Evolutionary conservation across 2,329 filamentous ascomycete species (phyloP).

Genomic region (Pseudocercospora musae): DNA sequence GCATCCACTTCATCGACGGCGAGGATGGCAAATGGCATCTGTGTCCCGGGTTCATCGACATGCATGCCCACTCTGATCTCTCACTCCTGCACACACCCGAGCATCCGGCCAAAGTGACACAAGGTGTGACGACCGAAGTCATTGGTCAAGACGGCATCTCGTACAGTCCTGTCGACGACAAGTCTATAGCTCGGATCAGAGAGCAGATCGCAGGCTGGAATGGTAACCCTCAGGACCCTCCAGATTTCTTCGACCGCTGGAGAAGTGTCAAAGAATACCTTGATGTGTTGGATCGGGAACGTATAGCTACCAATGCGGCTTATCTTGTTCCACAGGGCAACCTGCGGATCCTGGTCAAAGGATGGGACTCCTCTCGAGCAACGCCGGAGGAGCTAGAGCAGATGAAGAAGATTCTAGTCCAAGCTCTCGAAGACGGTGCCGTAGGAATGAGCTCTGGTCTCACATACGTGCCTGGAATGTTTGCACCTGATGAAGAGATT

Average conservation of each 20-base stretch:
- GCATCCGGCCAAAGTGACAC: constrained; percentile 30
- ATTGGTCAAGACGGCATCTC: constrained; percentile 32
- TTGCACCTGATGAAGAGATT: constrained; percentile 27
- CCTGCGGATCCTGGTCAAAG: constrained; percentile 29
- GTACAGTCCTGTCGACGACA: constrained; percentile 28
- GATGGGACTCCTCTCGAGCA: constrained; percentile 25
- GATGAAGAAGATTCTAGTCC: constrained; percentile 24
- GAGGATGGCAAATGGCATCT: constrained; percentile 27
- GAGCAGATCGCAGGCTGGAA: constrained; percentile 34
- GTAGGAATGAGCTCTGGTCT: constrained; percentile 30
- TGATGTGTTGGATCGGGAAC: constrained; percentile 25
- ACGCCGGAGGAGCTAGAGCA: constrained; percentile 22
- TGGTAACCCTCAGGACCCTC: constrained; percentile 25
- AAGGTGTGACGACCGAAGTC: constrained; percentile 32
- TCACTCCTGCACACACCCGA: constrained; percentile 29
- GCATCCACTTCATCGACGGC: constrained; percentile 25
- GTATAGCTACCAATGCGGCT: constrained; percentile 29
- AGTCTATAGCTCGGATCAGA: constrained; percentile 24
- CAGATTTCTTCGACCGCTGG: constrained; percentile 30
- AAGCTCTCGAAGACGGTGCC: constrained; percentile 26
- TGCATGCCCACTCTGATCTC: constrained; percentile 33
- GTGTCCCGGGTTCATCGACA: constrained; percentile 32
- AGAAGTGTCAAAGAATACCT: constrained; percentile 27
- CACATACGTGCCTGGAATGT: constrained; percentile 32
- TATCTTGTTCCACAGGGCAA: constrained; percentile 32